Conservation (phyloP, 2,329 filamentous ascomycete species). For the Aspergillus puulaauensis region DNA sequence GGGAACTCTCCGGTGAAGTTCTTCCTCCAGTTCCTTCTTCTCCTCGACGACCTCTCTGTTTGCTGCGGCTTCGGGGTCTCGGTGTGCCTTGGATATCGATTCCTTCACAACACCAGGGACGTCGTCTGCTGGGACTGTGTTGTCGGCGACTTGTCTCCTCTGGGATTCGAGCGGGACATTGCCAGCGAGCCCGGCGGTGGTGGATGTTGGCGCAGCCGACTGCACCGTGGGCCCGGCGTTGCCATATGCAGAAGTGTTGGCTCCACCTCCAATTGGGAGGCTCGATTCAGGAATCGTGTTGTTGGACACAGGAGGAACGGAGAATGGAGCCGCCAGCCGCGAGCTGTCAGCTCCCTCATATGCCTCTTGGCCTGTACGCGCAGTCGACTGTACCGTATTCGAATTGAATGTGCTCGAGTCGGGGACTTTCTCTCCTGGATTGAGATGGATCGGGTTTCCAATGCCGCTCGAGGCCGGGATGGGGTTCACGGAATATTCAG, state of each 20-base stretch:
- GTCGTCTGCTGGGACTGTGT: constrained; percentile 23
- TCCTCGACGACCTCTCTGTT: constrained; percentile 69
- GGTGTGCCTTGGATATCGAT: constrained; percentile 52
- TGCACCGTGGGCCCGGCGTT: constrained; percentile 55
- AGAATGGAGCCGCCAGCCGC: constrained; percentile 42
- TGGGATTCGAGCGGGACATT: constrained; percentile 45
- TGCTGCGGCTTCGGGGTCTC: constrained; percentile 69
- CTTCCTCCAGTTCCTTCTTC: constrained; percentile 71
- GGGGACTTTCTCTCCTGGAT: constrained; percentile 79
- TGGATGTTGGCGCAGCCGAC: constrained; percentile 51
- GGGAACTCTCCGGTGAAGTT: constrained; percentile 60
- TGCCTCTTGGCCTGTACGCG: constrained; percentile 72
- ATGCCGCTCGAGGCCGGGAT: constrained; percentile 57
- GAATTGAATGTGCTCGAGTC: constrained; percentile 61
- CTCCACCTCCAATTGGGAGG: constrained; percentile 63
- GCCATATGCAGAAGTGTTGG: constrained; percentile 36
- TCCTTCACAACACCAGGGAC: constrained; percentile 48
- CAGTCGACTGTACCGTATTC: constrained; percentile 68
- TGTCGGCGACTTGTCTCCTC: constrained; percentile 22
- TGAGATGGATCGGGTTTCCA: constrained; percentile 77
- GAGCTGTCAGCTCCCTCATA: constrained; percentile 69
- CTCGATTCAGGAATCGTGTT: constrained; percentile 80
- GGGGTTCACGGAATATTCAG: constrained; percentile 62
- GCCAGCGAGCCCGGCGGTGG: constrained; percentile 47
- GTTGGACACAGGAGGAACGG: constrained; percentile 57